A percentile compares a stretch with the other conserved stretches of the same genome.
Conservation (phyloP, 2,329 filamentous ascomycete species). For the Scedosporium aurantiacum region DNA sequence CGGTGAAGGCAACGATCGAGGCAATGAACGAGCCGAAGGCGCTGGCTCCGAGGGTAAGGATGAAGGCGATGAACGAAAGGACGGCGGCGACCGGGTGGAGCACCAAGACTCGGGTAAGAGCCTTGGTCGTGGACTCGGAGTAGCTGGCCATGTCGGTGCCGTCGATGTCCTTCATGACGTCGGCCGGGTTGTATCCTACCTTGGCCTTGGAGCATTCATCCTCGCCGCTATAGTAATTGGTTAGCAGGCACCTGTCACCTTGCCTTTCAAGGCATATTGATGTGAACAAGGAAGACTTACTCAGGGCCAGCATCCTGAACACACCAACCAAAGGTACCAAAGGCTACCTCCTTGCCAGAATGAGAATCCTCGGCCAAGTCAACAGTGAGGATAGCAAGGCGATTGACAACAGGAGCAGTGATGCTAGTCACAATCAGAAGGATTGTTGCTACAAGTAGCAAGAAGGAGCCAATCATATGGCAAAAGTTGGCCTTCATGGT, state of each 20-base stretch:
- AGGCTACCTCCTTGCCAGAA: conserved; percentile 29
- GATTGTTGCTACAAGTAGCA: conserved; percentile 43
- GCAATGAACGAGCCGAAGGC: conserved; percentile 40
- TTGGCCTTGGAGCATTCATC: conserved; percentile 35
- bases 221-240: conserved; percentile 15
- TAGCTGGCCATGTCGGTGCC: conserved; percentile 28
- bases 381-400: conserved; percentile 43
- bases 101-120: conserved; percentile 47
- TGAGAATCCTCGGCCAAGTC: conserved; percentile 26
- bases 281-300: conserved; percentile 13
- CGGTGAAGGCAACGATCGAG: conserved; percentile 34
- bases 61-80: conserved; percentile 47
- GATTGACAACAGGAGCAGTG: conserved; percentile 45
- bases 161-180: conserved; percentile 28
- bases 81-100: conserved; percentile 50
- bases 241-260: neutral
- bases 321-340: conserved; percentile 54
- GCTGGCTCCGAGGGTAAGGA: conserved; percentile 41
- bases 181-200: conserved; percentile 46
- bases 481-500: conserved; percentile 23
- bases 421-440: conserved; percentile 48
- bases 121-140: conserved; percentile 31
- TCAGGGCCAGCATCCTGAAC: conserved; percentile 15
- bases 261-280: neutral
- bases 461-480: conserved; percentile 41